Conservation (phyloP, 2,329 filamentous ascomycete genomes). For the Colletotrichum sp. region DNA sequence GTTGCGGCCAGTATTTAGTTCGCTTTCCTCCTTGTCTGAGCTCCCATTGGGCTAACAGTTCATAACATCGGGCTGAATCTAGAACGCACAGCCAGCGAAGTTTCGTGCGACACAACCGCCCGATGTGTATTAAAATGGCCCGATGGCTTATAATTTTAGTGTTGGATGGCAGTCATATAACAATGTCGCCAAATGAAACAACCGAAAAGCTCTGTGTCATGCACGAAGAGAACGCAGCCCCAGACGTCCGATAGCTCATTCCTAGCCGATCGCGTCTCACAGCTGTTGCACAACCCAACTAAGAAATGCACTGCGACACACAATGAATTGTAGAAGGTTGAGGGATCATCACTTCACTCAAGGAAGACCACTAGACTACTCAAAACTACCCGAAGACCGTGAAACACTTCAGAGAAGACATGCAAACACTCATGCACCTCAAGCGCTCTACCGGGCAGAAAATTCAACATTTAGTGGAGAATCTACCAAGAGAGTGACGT, state of each 20-base stretch:
- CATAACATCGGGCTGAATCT: neutral
- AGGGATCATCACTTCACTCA: neutral
- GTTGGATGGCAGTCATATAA: neutral
- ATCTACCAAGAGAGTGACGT: neutral
- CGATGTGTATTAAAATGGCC: neutral
- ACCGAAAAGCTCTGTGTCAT: neutral
- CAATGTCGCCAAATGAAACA: neutral
- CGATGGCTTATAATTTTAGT: neutral
- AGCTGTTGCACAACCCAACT: neutral
- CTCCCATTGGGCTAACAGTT: neutral
- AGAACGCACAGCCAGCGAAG: neutral
- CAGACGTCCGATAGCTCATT: neutral
- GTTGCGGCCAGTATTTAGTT: neutral
- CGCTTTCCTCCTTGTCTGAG: neutral
- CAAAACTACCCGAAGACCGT: neutral
- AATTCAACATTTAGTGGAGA: neutral
- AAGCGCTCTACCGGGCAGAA: neutral
- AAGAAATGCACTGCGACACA: neutral
- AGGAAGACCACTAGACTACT: neutral
- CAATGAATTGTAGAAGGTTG: neutral
- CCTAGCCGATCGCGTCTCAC: neutral
- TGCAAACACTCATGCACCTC: neutral
- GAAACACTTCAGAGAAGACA: neutral
- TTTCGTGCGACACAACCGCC: neutral
- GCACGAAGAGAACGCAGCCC: neutral